These are phyloP conservation scores for Pichia sp. DNA, from an alignment of 1,139 yeast genomes.

Conservation along the genomic window DNA sequence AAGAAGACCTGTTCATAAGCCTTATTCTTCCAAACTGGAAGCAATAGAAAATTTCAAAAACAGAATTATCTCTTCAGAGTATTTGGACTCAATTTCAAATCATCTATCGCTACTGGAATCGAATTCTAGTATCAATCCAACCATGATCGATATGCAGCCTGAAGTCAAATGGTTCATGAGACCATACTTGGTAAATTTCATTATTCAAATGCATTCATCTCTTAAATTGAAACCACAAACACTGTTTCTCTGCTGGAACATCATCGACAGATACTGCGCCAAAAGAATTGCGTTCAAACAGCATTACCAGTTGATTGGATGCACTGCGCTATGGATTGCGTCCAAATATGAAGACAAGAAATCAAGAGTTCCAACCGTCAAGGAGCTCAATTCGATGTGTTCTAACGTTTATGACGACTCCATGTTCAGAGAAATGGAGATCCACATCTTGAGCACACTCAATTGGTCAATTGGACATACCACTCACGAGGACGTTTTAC, in stretches of 20 bases:
- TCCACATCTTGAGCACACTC: conserved; percentile 74
- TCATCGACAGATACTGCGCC: conserved; percentile 87
- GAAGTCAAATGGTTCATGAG: conserved; percentile 93
- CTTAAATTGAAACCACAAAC: conserved; percentile 74
- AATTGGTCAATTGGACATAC: conserved; percentile 68
- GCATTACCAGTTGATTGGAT: conserved; percentile 88
- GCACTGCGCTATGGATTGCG: conserved; percentile 92
- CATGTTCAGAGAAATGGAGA: conserved; percentile 94
- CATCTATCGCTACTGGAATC: conserved; percentile 24
- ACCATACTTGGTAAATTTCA: conserved; percentile 75
- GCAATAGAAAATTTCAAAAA: conserved; percentile 40
- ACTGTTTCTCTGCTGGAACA: conserved; percentile 67
- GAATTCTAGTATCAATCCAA: conserved; percentile 34
- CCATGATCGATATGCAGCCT: conserved; percentile 85
- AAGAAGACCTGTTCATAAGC: conserved; percentile 29
- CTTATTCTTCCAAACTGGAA: conserved; percentile 38
- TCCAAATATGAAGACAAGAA: conserved; percentile 90
- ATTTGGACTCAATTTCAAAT: conserved; percentile 25
- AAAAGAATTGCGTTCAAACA: conserved; percentile 84
- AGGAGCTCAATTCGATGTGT: conserved; percentile 72
- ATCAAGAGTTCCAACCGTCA: conserved; percentile 70
- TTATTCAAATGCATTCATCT: conserved; percentile 73
- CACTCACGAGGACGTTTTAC: conserved; percentile 51
- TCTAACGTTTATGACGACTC: conserved; percentile 78
- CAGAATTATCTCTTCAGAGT: conserved; percentile 35